Evolutionary conservation across 2,329 filamentous ascomycete genomes (phyloP), one percentile per base, ranked within the genome.

Genomic region (Chaetomium sp.): DNA sequence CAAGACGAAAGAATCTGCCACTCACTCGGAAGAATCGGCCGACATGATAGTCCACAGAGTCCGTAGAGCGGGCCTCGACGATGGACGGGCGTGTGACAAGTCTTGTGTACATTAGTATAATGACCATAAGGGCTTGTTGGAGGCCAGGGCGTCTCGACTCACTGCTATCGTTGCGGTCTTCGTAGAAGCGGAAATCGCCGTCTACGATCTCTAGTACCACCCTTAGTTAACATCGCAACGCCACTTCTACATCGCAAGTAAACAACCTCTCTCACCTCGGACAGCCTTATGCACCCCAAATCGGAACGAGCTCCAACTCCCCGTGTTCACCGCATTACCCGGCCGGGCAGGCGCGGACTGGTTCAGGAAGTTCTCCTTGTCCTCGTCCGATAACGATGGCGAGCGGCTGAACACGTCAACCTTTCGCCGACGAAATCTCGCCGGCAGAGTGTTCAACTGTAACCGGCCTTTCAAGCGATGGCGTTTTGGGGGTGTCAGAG

Each of bases 11-110:
- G 19, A 27, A 27, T 27, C 4, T 35, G 11, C 12, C 5, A 44
- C 50, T 46, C 11, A 57, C 55, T 57, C 55, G 27, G 50, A 53
- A 4, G 55, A 57, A 43, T 57, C 54, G 19, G 50, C 55, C 0
- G 55, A 57, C 42, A 43, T 43, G 46, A 57, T 57, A 11, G 55
- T 57, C 55, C 55, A 57, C 27, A 57, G 50, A 7, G 55, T 57
- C 37, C 55, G 11, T 1, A 53, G 32, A 5, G 55, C 50, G 8
- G n/a, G 12, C 37, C 55, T 38, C 6, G 36, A 9, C 12, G 41
- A 37, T 4, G 54, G 38, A 4, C 44, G 45, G 6, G 45, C 4
- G 4, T 8, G 49, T 2, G 34, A n/a, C 6, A 36, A 11, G 14
- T 14, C 54, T 52, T 5, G 4, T 14, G 40, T n/a, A 7, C 5